A percentile compares a stretch with the other conserved stretches of the same genome.
These are phyloP conservation scores for Nakataea oryzae DNA, from an alignment of 2,329 filamentous ascomycete species.

Conservation along the genomic window DNA sequence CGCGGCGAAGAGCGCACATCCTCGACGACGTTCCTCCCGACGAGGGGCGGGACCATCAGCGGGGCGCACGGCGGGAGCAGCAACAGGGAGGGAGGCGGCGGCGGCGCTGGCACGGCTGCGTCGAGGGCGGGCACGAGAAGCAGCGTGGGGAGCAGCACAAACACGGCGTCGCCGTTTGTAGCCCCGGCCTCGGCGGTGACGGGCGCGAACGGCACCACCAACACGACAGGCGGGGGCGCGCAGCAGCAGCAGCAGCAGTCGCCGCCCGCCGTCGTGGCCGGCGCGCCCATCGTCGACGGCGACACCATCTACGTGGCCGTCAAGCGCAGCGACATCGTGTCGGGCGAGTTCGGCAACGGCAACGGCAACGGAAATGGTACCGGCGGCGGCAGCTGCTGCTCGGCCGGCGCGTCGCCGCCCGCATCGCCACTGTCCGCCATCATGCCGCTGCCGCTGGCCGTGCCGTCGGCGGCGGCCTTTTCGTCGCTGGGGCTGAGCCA, in stretches of 20 bases:
- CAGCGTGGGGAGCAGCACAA: not conserved
- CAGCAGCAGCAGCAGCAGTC: not conserved
- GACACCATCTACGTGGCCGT: constrained; percentile 4
- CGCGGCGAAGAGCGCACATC: not conserved
- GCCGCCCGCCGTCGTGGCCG: not conserved
- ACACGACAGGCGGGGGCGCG: not conserved
- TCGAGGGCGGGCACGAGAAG: not conserved
- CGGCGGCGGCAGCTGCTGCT: not conserved
- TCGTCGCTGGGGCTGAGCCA: not conserved
- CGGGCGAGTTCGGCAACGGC: not conserved
- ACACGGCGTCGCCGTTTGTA: not conserved
- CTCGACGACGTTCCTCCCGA: constrained; percentile 1
- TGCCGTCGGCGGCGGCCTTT: not conserved
- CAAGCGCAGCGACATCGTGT: constrained; percentile 3
- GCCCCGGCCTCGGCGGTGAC: not conserved
- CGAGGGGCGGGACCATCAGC: not conserved
- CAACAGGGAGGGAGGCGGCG: not conserved
- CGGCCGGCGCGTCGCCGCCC: not conserved
- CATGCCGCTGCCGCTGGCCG: not conserved
- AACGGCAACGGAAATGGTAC: not conserved
- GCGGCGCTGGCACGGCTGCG: not conserved
- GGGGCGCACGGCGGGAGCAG: not conserved
- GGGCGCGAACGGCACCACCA: not conserved
- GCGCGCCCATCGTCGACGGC: constrained; percentile 2
- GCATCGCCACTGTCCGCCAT: not conserved